phyloP scores from a whole-genome alignment of 495 filamentous ascomycete species.

The Aspergillus asperescens region DNA sequence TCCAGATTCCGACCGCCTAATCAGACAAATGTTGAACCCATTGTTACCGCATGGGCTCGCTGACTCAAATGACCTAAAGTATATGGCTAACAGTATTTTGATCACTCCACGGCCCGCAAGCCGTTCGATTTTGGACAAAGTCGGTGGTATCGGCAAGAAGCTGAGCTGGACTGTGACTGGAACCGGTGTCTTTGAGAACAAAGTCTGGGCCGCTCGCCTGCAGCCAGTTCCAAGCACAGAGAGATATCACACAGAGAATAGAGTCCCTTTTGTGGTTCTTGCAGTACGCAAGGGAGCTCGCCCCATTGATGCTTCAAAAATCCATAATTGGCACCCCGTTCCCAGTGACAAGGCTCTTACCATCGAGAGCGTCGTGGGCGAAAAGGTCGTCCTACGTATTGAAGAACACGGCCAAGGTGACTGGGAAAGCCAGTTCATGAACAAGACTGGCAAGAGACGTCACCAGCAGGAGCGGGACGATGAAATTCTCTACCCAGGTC shows the following conservation, averaged over 20 bases:
- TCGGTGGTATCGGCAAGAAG: conserved; percentile 78
- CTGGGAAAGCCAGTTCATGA: conserved; percentile 52
- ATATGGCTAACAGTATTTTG: conserved; percentile 84
- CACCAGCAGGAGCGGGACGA: conserved; percentile 35
- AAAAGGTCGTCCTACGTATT: conserved; percentile 77
- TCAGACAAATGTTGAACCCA: conserved; percentile 60
- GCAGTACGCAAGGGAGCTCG: conserved; percentile 65
- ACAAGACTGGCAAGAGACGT: conserved; percentile 48
- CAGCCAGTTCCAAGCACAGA: conserved; percentile 61
- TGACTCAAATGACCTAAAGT: conserved; percentile 64
- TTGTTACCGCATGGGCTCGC: conserved; percentile 36
- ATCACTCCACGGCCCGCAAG: conserved; percentile 73
- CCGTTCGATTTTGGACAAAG: conserved; percentile 63
- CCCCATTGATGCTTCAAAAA: conserved; percentile 74
- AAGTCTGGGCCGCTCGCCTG: conserved; percentile 80
- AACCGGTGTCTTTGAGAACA: conserved; percentile 66
- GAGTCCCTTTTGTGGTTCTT: conserved; percentile 67
- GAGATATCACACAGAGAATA: conserved; percentile 67
- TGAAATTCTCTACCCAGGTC: conserved; percentile 20
- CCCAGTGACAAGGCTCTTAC: conserved; percentile 58
- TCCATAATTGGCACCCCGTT: conserved; percentile 78
- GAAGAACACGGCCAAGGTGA: conserved; percentile 62
- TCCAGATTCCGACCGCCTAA: conserved; percentile 62
- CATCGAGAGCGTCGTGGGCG: conserved; percentile 77
- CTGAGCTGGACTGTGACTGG: conserved; percentile 79